Conservation (phyloP, 495 filamentous ascomycete species). For the Tuber aestivum region DNA sequence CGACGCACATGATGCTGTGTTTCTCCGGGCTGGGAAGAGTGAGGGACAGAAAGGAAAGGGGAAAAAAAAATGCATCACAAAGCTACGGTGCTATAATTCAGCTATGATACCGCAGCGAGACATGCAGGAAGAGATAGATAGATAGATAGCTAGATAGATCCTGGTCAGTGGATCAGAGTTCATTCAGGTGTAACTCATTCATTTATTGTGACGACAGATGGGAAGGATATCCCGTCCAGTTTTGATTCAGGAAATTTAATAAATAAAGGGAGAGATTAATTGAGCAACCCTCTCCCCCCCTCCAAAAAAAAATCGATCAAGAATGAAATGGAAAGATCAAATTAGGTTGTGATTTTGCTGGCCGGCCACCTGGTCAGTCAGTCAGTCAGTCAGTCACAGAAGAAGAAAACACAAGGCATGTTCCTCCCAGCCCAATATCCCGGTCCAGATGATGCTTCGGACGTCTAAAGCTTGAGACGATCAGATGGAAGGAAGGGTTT, state of each 20-base stretch:
- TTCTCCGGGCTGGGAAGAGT: background rate
- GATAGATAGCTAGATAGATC: no score
- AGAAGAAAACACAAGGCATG: background rate
- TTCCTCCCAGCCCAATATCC: background rate
- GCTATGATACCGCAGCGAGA: background rate
- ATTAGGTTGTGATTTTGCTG: background rate
- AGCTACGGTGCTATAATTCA: background rate
- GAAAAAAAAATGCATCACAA: background rate
- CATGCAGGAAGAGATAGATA: background rate
- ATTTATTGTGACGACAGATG: background rate
- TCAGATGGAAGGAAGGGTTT: background rate
- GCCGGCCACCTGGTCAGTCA: background rate
- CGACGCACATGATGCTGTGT: constrained; percentile 4
- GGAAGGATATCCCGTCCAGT: background rate
- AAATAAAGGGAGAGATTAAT: background rate
- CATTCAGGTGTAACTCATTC: background rate
- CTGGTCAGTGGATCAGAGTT: background rate
- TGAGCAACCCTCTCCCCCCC: background rate
- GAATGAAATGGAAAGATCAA: background rate
- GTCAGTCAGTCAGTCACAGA: no score
- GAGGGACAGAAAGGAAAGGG: background rate
- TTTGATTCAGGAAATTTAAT: background rate
- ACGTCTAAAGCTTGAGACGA: background rate
- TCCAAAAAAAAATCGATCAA: background rate
- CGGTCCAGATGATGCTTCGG: background rate